phyloP scores from a whole-genome alignment of 495 filamentous ascomycete species.

The Lichenothelia convexa region DNA sequence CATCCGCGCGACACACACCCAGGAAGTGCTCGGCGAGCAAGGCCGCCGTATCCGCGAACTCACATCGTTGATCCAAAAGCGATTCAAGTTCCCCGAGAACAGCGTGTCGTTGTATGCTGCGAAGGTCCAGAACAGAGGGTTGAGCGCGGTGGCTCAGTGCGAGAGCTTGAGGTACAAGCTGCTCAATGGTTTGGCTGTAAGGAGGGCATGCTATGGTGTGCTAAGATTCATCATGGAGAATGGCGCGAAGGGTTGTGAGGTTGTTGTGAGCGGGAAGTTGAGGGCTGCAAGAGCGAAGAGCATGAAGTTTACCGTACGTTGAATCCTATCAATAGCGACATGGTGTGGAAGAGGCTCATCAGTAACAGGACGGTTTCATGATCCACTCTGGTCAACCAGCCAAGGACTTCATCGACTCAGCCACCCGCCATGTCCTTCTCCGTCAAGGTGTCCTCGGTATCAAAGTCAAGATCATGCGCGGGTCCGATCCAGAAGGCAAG shows the following conservation, averaged over 20 bases:
- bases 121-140: constrained; percentile 99
- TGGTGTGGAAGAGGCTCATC: background rate
- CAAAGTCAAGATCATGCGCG: constrained; percentile 99
- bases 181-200: constrained; percentile 93
- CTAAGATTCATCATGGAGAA: constrained; percentile 99
- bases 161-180: constrained; percentile 99
- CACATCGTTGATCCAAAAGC: constrained; percentile 99
- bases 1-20: constrained; percentile 98
- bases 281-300: constrained; percentile 96
- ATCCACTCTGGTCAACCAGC: constrained; percentile 99
- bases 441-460: constrained; percentile 98
- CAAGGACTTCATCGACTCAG: constrained; percentile 97
- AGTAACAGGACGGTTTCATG: constrained; percentile 86
- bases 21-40: constrained; percentile 99
- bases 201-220: constrained; percentile 97
- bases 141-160: constrained; percentile 98
- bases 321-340: background rate
- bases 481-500: constrained; percentile 98
- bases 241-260: constrained; percentile 98
- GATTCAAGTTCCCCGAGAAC: constrained; percentile 99
- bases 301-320: constrained; percentile 96
- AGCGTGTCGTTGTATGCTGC: constrained; percentile 98
- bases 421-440: constrained; percentile 96
- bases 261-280: constrained; percentile 97
- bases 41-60: constrained; percentile 98